Percentiles rank a stretch among this genome's conserved stretches.
Conservation (phyloP, 2,329 filamentous ascomycete species). For the Microdochium nivale region DNA sequence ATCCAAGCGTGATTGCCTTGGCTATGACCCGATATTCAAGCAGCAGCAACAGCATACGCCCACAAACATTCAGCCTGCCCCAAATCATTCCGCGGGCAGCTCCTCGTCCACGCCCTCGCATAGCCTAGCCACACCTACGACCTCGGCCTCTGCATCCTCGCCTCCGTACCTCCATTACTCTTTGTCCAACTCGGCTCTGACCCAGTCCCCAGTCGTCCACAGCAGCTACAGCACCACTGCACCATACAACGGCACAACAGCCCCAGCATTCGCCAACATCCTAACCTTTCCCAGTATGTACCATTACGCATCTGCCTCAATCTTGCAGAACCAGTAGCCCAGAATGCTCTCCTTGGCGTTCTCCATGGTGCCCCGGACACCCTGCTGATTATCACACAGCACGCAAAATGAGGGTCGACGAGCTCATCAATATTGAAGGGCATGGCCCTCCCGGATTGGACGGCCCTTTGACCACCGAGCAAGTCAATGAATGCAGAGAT, state of each 20-base stretch:
- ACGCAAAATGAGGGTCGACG: constrained; percentile 58
- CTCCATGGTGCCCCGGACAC: background rate
- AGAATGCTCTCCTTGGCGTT: background rate
- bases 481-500: constrained; percentile 58
- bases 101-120: constrained; percentile 8
- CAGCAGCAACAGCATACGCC: constrained; percentile 49
- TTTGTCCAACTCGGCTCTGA: constrained; percentile 3
- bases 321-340: background rate
- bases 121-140: constrained; percentile 5
- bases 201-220: background rate
- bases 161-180: background rate
- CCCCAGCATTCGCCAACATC: background rate
- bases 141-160: background rate
- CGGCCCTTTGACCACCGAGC: constrained; percentile 41
- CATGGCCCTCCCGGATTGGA: constrained; percentile 46
- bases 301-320: background rate
- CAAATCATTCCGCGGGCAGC: constrained; percentile 31
- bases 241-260: background rate
- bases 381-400: background rate
- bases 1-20: constrained; percentile 77
- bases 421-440: constrained; percentile 58
- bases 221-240: background rate
- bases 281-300: background rate
- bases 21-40: constrained; percentile 84
- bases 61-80: constrained; percentile 63